Base-by-base conservation (phyloP, 2,329 filamentous ascomycete species). In the Trichoderma koningii region DNA sequence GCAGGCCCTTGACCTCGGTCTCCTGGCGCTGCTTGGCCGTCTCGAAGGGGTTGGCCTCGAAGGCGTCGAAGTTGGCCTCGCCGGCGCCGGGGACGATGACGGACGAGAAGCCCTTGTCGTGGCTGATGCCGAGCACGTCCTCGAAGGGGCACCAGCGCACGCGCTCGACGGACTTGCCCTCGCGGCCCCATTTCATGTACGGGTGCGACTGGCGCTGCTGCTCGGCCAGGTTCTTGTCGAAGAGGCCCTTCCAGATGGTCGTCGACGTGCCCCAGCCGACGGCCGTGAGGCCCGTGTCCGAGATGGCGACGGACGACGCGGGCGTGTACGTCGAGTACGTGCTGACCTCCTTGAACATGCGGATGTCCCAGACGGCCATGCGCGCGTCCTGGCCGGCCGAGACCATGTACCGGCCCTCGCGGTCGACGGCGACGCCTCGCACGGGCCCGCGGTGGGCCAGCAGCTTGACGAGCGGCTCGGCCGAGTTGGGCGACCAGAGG, bases 31-130 rank as follows among this genome's bases (percentile, higher is more conserved):
- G 93, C 79, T 95, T 96, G 73, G 83, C 85, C 61, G 90, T 97
- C 80, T 98, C 95, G 84, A 94, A 98, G 41, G 95, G 95, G 81
- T 99, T 99, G 71, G 89, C 83, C 77, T 99, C 95, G 62, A 97
- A 82, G 3, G 93, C 91, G 76, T 99, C 95, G 75, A 91, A 97
- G 84, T 98, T 98, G 75, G 95, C 88, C 77, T 99, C 95, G 68
- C 95, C 95, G n/a, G 94, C 91, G 55, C 95, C 95, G 7, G 95
- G 95, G 2, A 98, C 87, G 70, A 99, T 87, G 73, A 97, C 87
- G 64, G 90, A 95, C 17, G 90, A 91, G 80, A 98, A 98, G 15
- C 95, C 95, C 66, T 88, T 82, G 73, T 91, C 85, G 79, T 98
- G 94, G 2, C 89, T 86, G 26, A 97, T 84, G 15, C 94, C 95